A percentile compares a stretch with the other conserved stretches of the same genome.
Conservation (phyloP, 2,329 filamentous ascomycete genomes). For the Monilinia fructicola region DNA sequence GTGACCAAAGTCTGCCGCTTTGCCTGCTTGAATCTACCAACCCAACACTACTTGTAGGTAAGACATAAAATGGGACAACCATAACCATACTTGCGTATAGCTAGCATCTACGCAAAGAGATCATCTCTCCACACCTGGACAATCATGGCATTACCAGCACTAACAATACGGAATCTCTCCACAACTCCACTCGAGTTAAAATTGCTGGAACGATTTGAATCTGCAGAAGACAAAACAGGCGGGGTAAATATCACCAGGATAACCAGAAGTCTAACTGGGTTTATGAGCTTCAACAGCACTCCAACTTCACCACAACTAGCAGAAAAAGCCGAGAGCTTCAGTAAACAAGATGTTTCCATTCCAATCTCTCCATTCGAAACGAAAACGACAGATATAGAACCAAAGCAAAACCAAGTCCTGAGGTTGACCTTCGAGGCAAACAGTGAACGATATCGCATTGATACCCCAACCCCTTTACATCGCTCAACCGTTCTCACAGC, state of each 20-base stretch:
- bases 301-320: conserved; percentile 41
- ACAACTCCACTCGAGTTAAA: conserved; percentile 70
- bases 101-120: conserved; percentile 2
- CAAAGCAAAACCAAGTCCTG: conserved; percentile 63
- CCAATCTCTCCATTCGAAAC: conserved; percentile 67
- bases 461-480: conserved; percentile 62
- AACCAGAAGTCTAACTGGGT: conserved; percentile 48
- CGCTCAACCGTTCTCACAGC: conserved; percentile 62
- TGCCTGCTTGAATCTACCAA: background rate
- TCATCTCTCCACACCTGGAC: background rate
- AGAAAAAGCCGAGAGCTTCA: conserved; percentile 59
- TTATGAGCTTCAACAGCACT: conserved; percentile 47
- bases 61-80: conserved; percentile 8
- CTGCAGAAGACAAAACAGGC: conserved; percentile 38
- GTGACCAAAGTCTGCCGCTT: background rate
- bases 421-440: conserved; percentile 72
- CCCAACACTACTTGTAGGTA: background rate
- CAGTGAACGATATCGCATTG: conserved; percentile 67
- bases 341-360: conserved; percentile 61
- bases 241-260: conserved; percentile 42
- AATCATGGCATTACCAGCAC: conserved; percentile 37
- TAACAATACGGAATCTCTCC: conserved; percentile 83
- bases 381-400: conserved; percentile 59
- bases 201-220: conserved; percentile 70
- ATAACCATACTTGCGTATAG: too few species aligned